Conservation (phyloP, 257 asterid genomes). For the Verbascum thapsus region DNA sequence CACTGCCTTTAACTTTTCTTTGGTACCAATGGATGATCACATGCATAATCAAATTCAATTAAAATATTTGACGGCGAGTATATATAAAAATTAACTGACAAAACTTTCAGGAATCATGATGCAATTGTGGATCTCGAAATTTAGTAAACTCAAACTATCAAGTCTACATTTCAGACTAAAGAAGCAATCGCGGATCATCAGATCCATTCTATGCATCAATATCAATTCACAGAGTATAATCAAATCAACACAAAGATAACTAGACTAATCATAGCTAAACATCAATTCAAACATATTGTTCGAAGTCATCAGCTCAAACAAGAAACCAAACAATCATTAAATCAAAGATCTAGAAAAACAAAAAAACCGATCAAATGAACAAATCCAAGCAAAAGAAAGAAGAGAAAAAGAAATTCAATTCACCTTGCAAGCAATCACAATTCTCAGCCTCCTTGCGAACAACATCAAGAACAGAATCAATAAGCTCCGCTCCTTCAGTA, state of each 20-base stretch:
- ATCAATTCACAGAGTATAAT: not conserved
- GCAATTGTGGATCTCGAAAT: not conserved
- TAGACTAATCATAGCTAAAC: not conserved
- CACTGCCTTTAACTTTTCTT: not conserved
- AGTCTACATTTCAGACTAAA: not conserved
- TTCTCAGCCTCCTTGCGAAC: constrained; percentile 63
- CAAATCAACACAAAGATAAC: not conserved
- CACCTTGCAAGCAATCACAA: constrained; percentile 66
- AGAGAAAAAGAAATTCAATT: no score
- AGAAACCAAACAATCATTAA: not conserved
- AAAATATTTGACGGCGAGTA: not conserved
- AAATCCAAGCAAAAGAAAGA: constrained; percentile 10
- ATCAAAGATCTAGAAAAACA: not conserved
- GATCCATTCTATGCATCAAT: not conserved
- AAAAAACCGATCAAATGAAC: constrained; percentile 13
- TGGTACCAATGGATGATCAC: not conserved
- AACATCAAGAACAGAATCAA: constrained; percentile 59
- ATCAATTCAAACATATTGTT: no score
- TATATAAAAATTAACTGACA: not conserved
- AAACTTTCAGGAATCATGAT: not conserved
- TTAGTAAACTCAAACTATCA: not conserved
- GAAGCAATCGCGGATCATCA: not conserved
- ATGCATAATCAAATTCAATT: not conserved
- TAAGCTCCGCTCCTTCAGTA: constrained; percentile 62
- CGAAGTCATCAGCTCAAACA: not conserved